Evolutionary conservation across 116 monocot species (phyloP).

Genomic region (Iris pallida): DNA sequence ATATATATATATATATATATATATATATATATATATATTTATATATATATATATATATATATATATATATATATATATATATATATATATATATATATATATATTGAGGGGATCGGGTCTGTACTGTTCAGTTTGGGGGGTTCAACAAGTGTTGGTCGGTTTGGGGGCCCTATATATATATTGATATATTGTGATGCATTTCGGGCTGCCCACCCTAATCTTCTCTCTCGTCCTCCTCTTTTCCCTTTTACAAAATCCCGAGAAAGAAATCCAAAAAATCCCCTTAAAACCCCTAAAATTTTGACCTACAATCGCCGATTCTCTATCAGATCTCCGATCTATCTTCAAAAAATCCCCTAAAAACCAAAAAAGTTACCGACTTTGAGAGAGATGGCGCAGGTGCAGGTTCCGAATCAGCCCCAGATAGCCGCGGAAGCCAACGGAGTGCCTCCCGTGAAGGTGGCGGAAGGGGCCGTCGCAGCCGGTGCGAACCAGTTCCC

Average conservation of each 20-base stretch:
- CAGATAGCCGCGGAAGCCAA: slow-evolving; percentile 15
- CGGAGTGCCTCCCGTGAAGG: neutral
- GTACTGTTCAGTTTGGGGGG: no score
- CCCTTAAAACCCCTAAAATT: neutral
- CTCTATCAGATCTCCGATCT: no score
- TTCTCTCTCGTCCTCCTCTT: slow-evolving; percentile 1
- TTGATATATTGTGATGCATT: slow-evolving; percentile 41
- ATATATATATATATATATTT: no score
- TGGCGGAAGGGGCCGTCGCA: neutral
- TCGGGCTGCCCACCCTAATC: slow-evolving; percentile 33
- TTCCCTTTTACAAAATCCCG: slow-evolving; percentile 6
- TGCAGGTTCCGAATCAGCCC: slow-evolving; percentile 45
- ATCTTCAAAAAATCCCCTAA: no score
- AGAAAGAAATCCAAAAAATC: neutral
- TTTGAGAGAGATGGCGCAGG: slow-evolving; percentile 73
- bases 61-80: no score
- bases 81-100: no score
- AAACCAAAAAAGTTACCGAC: slow-evolving; percentile 14
- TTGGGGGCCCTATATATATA: no score
- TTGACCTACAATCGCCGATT: no score
- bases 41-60: no score
- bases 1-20: no score
- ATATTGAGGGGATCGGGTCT: no score
- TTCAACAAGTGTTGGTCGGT: no score
- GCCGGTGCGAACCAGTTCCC: slow-evolving; percentile 17